These are phyloP conservation scores for Aureobasidium sp. DNA, from an alignment of 2,329 filamentous ascomycete species.

Conservation along the genomic window DNA sequence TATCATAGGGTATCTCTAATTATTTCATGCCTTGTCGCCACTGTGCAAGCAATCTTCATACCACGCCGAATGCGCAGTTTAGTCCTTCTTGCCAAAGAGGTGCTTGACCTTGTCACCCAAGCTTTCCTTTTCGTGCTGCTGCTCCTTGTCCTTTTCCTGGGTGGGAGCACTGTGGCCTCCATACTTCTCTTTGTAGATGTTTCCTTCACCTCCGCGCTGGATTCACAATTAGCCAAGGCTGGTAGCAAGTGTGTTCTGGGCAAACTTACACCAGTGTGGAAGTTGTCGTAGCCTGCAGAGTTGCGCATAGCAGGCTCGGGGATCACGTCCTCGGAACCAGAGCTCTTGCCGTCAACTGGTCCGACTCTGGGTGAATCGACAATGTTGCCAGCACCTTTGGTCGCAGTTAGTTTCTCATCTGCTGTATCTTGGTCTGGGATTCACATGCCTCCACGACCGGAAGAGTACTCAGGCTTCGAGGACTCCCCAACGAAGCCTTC, in stretches of 20 bases:
- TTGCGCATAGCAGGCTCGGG: conserved; percentile 34
- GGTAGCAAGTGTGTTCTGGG: not conserved
- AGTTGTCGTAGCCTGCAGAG: conserved; percentile 31
- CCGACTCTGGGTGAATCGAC: conserved; percentile 26
- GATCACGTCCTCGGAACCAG: conserved; percentile 31
- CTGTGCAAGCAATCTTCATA: not conserved
- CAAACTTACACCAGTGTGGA: conserved; percentile 36
- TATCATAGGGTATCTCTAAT: conserved; percentile 5
- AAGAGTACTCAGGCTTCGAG: conserved; percentile 30
- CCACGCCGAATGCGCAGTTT: not conserved
- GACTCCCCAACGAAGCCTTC: conserved; percentile 34
- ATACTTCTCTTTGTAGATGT: conserved; percentile 40
- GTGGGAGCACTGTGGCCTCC: conserved; percentile 31
- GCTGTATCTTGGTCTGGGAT: not conserved
- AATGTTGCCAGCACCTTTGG: conserved; percentile 33
- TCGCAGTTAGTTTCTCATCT: not conserved
- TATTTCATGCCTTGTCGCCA: not conserved
- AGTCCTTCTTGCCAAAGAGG: conserved; percentile 19
- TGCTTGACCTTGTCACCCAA: conserved; percentile 38
- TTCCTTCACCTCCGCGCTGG: conserved; percentile 37
- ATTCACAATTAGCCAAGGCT: not conserved
- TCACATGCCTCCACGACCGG: conserved; percentile 22
- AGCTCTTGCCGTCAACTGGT: conserved; percentile 17
- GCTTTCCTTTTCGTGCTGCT: conserved; percentile 22
- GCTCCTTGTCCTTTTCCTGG: conserved; percentile 21